Percentiles rank a stretch among this genome's conserved stretches.
Evolutionary conservation across 2,329 filamentous ascomycete species (phyloP).

Genomic region (Blastomyces parvus): DNA sequence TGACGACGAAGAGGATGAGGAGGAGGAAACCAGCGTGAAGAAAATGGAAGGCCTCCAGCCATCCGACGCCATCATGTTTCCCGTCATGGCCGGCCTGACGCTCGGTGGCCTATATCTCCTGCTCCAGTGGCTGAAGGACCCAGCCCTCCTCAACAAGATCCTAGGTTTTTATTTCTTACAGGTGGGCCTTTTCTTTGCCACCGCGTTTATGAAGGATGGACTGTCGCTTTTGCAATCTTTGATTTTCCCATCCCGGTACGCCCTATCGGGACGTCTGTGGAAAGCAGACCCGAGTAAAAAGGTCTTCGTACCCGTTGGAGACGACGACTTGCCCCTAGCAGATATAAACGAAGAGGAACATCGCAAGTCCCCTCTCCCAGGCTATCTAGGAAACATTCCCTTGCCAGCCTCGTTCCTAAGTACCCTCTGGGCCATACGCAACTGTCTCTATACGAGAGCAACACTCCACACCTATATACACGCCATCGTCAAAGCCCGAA

Average conservation of each 20-base stretch:
- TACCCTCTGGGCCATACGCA: conserved; percentile 43
- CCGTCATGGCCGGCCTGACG: conserved; percentile 62
- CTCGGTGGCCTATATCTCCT: conserved; percentile 74
- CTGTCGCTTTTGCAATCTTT: conserved; percentile 57
- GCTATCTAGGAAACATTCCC: conserved; percentile 40
- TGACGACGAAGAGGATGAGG: conserved; percentile 47
- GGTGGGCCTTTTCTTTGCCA: conserved; percentile 67
- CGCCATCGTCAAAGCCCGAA: conserved; percentile 39
- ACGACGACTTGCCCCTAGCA: conserved; percentile 9
- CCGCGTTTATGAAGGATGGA: conserved; percentile 62
- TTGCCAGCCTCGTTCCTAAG: conserved; percentile 30
- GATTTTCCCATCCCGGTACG: conserved; percentile 65
- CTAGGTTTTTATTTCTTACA: conserved; percentile 74
- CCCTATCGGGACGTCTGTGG: conserved; percentile 42
- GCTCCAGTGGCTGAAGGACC: conserved; percentile 80
- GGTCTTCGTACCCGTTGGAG: conserved; percentile 21
- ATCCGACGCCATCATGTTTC: conserved; percentile 76
- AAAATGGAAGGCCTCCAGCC: conserved; percentile 60
- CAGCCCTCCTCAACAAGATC: conserved; percentile 69
- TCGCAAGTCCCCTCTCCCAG: conserved; percentile 44
- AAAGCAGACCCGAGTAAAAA: conserved; percentile 27
- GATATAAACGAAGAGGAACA: conserved; percentile 18
- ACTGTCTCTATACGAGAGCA: conserved; percentile 42
- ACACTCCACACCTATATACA: conserved; percentile 46
- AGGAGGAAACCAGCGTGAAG: conserved; percentile 46